Base-by-base conservation (phyloP, 2,329 filamentous ascomycete genomes). In the Chaetomiaceae sp. region DNA sequence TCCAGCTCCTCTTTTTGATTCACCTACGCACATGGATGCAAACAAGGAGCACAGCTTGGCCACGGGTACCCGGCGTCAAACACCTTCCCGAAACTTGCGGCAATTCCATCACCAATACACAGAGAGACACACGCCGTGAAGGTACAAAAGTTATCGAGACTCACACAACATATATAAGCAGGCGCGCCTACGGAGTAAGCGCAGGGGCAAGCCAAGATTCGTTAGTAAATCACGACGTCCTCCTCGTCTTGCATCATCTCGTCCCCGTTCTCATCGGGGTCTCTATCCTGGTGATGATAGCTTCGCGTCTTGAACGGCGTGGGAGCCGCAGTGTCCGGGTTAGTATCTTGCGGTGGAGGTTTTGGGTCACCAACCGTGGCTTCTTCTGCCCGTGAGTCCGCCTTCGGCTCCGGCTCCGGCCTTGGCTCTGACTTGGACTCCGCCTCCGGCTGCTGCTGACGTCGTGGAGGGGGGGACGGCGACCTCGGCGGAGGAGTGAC, bases 201-300 rank as follows among this genome's bases (percentile, higher is more conserved):
- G 20, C 15, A 26, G 12, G 17, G 20, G 12, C 20, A 24, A 10
- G 18, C 32, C 26, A 15, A 27, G 14, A 19, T 24, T 17, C 6
- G 48, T 56, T 70, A 95, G 70, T 95, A 95, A 49, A 95, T 91
- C 43, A 95, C 88, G 57, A 84, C 89, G 60, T 95, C 89, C 69
- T 96, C 89, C 50, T 88, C 87, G 45, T 84, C 86, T 64, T 88
- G 86, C 44, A 93, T 81, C 55, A 94, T 75, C 47, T 91, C 83
- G 59, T 90, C 86, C 43, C 81, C 85, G 41, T 88, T 82, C 58
- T 90, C 85, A 49, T 85, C 75, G 56, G 76, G 62, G 48, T 71
- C 72, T 59, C 66, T 71, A 47, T 69, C 65, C 41, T 62, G 61
- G 36, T 45, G 52, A 56, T 43, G 51, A 24, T 9, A 2, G 5